These are phyloP conservation scores for Xylaria castorea DNA, from an alignment of 495 filamentous ascomycete species.

Conservation along the genomic window DNA sequence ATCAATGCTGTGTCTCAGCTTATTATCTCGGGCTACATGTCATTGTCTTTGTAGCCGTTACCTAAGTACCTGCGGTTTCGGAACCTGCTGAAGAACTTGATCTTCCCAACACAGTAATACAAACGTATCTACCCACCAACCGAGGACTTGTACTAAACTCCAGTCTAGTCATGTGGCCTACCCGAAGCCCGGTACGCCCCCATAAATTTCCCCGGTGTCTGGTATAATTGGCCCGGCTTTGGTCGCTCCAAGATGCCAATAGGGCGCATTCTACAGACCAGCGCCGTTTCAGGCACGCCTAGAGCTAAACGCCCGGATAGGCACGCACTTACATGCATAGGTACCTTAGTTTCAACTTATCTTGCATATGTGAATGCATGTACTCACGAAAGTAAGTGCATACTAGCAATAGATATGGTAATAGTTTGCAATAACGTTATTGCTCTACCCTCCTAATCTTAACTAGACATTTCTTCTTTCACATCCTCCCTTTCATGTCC, in stretches of 20 bases:
- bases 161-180: slow-evolving; percentile 17
- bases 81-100: background rate
- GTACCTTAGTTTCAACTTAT: background rate
- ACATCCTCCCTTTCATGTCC: background rate
- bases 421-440: background rate
- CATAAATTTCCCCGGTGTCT: background rate
- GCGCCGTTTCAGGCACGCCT: background rate
- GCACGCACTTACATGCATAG: background rate
- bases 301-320: background rate
- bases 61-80: slow-evolving; percentile 23
- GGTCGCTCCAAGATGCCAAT: background rate
- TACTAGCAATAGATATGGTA: slow-evolving; percentile 1
- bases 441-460: background rate
- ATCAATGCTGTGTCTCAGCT: background rate
- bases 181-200: slow-evolving; percentile 10
- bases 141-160: background rate
- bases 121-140: background rate
- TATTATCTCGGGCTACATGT: background rate
- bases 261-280: background rate
- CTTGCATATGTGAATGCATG: background rate
- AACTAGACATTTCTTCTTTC: slow-evolving; percentile 2
- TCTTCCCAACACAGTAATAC: slow-evolving; percentile 7
- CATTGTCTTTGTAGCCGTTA: slow-evolving; percentile 9
- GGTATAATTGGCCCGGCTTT: background rate
- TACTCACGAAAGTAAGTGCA: background rate